Evolutionary conservation across 257 asterid species (phyloP), one percentile per base, ranked within the genome.

Genomic region (Sherardia arvensis): DNA sequence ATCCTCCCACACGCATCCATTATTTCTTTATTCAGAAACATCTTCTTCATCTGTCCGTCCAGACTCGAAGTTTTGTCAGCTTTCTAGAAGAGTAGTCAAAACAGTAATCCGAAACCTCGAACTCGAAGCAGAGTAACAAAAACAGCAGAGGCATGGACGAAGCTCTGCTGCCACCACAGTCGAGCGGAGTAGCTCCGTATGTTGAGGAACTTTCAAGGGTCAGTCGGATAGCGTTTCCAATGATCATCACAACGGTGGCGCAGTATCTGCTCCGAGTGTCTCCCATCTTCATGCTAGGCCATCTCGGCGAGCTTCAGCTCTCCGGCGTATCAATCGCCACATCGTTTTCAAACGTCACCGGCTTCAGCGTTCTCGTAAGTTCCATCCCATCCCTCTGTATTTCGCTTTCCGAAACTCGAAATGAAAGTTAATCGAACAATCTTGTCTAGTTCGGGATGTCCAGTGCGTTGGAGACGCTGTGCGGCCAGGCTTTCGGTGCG

Each of bases 401-500:
- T n/a, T n/a, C n/a, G n/a, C n/a, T n/a, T n/a, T n/a, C n/a, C n/a
- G n/a, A n/a, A n/a, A n/a, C n/a, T n/a, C n/a, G n/a, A n/a, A n/a
- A n/a, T n/a, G n/a, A n/a, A n/a, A n/a, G n/a, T n/a, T n/a, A n/a
- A n/a, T n/a, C n/a, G n/a, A n/a, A n/a, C n/a, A n/a, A n/a, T n/a
- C n/a, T n/a, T n/a, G n/a, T n/a, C n/a, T n/a, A n/a, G n/a, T n/a
- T n/a, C n/a, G n/a, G n/a, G n/a, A n/a, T n/a, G n/a, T n/a, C n/a
- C n/a, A n/a, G n/a, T n/a, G n/a, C n/a, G n/a, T n/a, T n/a, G 77
- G 98, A 91, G 68, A 88, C 95, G 27, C 77, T 91, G 4, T 91
- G 95, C 23, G 98, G 98, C 30, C 98, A 91, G 57, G 90, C 98
- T 14, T 91, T 80, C 30, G 96, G 96, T 23, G 98, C 96, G 5